Evolutionary conservation across 345 rosid genomes (phyloP), one percentile per base, ranked within the genome.

Genomic region (Brassica nigra): DNA sequence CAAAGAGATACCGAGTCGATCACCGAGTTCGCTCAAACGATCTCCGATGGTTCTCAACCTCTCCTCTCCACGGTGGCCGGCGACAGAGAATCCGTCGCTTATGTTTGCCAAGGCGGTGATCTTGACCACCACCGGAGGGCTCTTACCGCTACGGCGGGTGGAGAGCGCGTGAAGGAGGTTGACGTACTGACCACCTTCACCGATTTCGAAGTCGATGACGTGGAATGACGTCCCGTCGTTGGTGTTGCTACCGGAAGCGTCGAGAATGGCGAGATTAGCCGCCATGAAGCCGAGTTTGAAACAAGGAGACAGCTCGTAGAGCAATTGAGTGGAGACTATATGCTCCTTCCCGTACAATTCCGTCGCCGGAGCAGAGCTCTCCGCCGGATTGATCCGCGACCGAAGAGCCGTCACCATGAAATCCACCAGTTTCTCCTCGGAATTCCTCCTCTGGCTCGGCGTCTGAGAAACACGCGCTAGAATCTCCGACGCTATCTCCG

Each of bases 251-350:
- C 58, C 77, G 16, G 82, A 65, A 33, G 84, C 87, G 57, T 90
- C 90, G 49, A 95, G 83, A 62, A 95, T 91, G 57, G 96, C 96
- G 66, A 85, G 87, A 83, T 95, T 93, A 2, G 98, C 98, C 18
- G 98, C 94, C 90, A 85, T 72, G 82, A 95, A 90, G 12, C 95
- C 95, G 15, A 89, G 93, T 73, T 86, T 88, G 83, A 91, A 93
- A 83, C 97, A 95, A 9, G 92, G 96, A 80, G 93, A 91, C 1
- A 86, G 28, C 39, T 91, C 93, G 80, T 86, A 90, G 11, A 95
- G 90, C 64, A 78, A 68, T 62, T 87, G 91, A 61, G 86, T 93
- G 44, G 99, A 83, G 54, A 5, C 63, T 2, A 75, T 57, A 64
- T 91, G 98, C 71, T 93, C 96, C 73, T 78, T 81, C 76, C 80